Conservation (phyloP, 352 stramenopile species). For the Phytophthora chlamydospora region DNA sequence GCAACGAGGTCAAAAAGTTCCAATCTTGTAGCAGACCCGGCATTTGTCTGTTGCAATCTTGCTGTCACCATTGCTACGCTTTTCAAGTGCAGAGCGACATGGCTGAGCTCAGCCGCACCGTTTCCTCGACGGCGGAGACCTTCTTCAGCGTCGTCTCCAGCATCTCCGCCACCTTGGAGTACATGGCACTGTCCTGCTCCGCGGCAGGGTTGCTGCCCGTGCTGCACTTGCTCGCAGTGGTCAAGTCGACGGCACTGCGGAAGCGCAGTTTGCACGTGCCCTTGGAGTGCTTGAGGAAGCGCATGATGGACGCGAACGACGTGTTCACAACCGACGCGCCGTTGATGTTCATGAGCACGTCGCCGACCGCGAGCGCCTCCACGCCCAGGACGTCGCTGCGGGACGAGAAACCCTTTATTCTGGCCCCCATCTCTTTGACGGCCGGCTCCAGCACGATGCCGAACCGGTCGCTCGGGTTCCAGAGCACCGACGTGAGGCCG, state of each 20-base stretch:
- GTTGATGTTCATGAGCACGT: constrained; percentile 83
- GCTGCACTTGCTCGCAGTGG: constrained; percentile 29
- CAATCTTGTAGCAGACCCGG: background rate
- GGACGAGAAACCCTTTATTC: constrained; percentile 71
- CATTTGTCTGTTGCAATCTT: too few species aligned
- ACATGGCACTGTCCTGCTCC: constrained; percentile 53
- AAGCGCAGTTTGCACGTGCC: constrained; percentile 81
- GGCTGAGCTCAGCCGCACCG: constrained; percentile 69
- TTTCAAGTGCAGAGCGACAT: constrained; percentile 71
- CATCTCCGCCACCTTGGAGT: constrained; percentile 72
- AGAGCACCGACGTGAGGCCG: constrained; percentile 59
- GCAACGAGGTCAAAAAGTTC: constrained; percentile 9
- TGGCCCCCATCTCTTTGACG: constrained; percentile 52
- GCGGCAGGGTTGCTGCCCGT: constrained; percentile 37
- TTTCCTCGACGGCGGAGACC: constrained; percentile 76
- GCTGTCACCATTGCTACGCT: too few species aligned
- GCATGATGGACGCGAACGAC: constrained; percentile 69
- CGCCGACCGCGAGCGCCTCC: constrained; percentile 56
- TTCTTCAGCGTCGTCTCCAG: constrained; percentile 80
- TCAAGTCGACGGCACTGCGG: constrained; percentile 25
- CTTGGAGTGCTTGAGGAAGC: constrained; percentile 83
- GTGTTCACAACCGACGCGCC: constrained; percentile 59
- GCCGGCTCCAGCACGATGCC: constrained; percentile 65
- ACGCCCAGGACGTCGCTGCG: constrained; percentile 76
- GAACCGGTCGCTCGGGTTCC: constrained; percentile 81